Base-by-base conservation (phyloP, 1,139 yeast genomes). In the Yamadazyma pseudoaaseri region DNA sequence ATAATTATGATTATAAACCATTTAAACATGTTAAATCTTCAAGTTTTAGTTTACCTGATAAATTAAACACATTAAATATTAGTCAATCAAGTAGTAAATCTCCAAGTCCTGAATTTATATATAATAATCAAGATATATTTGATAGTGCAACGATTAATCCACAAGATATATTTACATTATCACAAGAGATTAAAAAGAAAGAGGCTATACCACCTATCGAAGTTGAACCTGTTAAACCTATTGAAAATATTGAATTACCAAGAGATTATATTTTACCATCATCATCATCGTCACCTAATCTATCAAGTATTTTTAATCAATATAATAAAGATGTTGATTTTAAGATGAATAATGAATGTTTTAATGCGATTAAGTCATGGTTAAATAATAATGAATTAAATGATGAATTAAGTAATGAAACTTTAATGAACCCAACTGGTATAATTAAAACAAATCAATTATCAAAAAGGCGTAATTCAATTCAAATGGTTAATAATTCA, bases 311-410 rank as follows among this genome's bases (percentile, higher is more conserved):
- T 2, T 36, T 36, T 21, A 29, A 30, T 13, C 31, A 32, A 21
- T 28, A 17, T 15, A 30, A 23, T 23, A 26, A 18, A 12, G 36
- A 37, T 14, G 51, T 58, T 36, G 63, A 62, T 38, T 59, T 62
- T 36, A 58, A 59, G 32, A 62, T 64, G 67, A 65, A 65, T 42
- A 64, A 63, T 38, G 71, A 65, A 41, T 65, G 71, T 39, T 57
- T 62, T 39, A 58, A 60, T 39, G 71, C 71, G 23, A 65, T 65
- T 21, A 54, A 61, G 11, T 52, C 54, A 39, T 65, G 71, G 71
- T 51, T 63, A 27, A 59, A 62, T 42, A 58, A 55, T 39, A 43
- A 44, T 21, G 33, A 33, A 13, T 29, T 33, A 17, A 37, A 37
- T 16, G 39, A 39, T 16, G 41, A 46, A 18, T 33, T 35, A 26